phyloP scores from a whole-genome alignment of 2,329 filamentous ascomycete genomes.

The Xylaria sp. region DNA sequence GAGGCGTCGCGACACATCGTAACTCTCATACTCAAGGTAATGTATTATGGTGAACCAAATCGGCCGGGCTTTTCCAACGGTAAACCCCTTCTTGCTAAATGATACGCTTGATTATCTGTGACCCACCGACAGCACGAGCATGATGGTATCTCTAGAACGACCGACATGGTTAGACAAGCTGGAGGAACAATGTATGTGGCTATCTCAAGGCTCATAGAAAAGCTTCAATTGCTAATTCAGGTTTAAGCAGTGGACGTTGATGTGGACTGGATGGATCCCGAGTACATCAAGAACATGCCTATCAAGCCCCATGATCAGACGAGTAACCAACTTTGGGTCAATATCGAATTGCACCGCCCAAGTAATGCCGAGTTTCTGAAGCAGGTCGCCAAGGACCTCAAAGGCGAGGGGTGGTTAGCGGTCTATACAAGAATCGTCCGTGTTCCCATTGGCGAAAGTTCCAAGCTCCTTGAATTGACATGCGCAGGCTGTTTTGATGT shows the following conservation, averaged over 20 bases:
- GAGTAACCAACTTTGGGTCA: conserved; percentile 62
- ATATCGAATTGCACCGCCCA: conserved; percentile 57
- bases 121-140: neutral
- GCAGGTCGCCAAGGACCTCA: conserved; percentile 57
- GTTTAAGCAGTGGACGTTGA: conserved; percentile 58
- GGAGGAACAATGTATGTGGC: conserved; percentile 25
- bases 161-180: conserved; percentile 33
- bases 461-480: conserved; percentile 9
- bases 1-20: neutral
- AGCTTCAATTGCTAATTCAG: neutral
- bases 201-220: neutral
- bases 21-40: neutral
- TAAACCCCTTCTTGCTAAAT: neutral
- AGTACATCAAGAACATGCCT: conserved; percentile 58
- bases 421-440: conserved; percentile 60
- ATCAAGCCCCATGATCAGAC: conserved; percentile 61
- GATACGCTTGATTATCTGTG: neutral
- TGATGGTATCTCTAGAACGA: conserved; percentile 18
- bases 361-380: conserved; percentile 58
- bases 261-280: conserved; percentile 64
- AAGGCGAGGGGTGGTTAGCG: conserved; percentile 58
- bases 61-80: neutral
- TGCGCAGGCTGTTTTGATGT: conserved; percentile 57
- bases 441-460: neutral
- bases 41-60: neutral